Evolutionary conservation across 306 rosid genomes (phyloP).

Genomic region (Argentina anserina): DNA sequence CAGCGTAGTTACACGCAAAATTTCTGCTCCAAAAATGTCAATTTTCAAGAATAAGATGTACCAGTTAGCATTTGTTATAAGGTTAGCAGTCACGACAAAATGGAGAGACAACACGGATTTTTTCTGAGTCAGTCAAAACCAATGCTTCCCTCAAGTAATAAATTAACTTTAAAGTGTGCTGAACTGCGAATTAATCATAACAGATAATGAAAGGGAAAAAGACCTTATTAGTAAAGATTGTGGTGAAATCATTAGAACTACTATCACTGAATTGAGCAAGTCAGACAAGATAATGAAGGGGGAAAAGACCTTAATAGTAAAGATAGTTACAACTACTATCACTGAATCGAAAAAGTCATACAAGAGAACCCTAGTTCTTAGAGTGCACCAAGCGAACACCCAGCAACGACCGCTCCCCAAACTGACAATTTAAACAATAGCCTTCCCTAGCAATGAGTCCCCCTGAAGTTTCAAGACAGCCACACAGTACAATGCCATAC

Average conservation of each 20-base stretch:
- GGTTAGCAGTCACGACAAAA: constrained; percentile 95
- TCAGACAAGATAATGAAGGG: constrained; percentile 2
- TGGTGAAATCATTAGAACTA: not conserved
- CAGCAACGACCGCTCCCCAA: not conserved
- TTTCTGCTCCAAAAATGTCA: constrained; percentile 99
- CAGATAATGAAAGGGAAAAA: constrained; percentile 1
- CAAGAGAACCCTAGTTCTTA: not conserved
- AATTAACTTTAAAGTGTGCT: constrained; percentile 38
- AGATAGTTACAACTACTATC: not conserved
- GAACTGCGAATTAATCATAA: constrained; percentile 12
- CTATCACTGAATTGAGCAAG: not conserved
- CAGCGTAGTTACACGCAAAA: constrained; percentile 99
- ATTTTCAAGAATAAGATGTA: constrained; percentile 97
- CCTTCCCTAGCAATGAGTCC: not conserved
- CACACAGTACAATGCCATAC: not conserved
- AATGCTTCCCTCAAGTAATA: constrained; percentile 46
- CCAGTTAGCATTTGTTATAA: constrained; percentile 98
- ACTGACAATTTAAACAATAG: not conserved
- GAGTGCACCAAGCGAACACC: not conserved
- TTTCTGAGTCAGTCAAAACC: constrained; percentile 68
- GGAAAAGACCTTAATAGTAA: constrained; percentile 4
- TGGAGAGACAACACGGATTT: constrained; percentile 68
- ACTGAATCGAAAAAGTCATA: not conserved
- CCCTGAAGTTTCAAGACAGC: not conserved
- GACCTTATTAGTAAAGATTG: not conserved